phyloP scores from a whole-genome alignment of 371 early-diverging fungal genomes.

The Mortierella polycephala region DNA sequence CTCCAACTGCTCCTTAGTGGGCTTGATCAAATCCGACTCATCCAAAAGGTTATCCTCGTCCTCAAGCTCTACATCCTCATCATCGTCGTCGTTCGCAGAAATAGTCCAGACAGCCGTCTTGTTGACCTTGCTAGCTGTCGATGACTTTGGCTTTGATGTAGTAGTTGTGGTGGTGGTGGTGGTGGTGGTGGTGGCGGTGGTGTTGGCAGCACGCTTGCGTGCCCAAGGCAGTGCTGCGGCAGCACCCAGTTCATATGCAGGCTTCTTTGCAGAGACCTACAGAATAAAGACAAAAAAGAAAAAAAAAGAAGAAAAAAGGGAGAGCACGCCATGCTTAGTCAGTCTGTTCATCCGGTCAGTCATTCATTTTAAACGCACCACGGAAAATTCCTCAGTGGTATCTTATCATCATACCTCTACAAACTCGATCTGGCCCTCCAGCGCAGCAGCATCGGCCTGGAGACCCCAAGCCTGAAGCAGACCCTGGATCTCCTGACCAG shows the following conservation, averaged over 20 bases:
- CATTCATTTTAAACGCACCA: too few species aligned
- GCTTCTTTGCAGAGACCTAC: constrained; percentile 78
- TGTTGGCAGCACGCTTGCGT: constrained; percentile 48
- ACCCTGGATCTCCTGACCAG: constrained; percentile 59
- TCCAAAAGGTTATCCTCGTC: constrained; percentile 92
- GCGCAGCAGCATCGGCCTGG: constrained; percentile 37
- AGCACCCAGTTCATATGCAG: constrained; percentile 88
- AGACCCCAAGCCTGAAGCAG: constrained; percentile 47
- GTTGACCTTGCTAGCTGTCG: constrained; percentile 25
- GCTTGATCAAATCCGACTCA: constrained; percentile 86
- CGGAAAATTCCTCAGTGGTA: background rate
- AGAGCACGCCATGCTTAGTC: constrained; percentile 7
- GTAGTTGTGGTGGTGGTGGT: constrained; percentile 14
- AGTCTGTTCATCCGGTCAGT: background rate
- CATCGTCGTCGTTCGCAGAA: constrained; percentile 72
- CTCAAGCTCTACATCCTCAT: constrained; percentile 75
- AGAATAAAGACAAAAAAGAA: constrained; percentile 10
- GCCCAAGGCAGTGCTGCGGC: constrained; percentile 72
- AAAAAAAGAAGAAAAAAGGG: constrained; percentile 3
- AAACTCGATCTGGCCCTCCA: constrained; percentile 41
- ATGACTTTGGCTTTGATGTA: too few species aligned
- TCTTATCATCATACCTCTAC: constrained; percentile 26
- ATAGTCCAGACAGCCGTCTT: constrained; percentile 72
- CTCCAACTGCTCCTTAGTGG: constrained; percentile 71
- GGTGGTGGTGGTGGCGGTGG: constrained; percentile 15